Evolutionary conservation across 2,329 filamentous ascomycete species (phyloP).

Genomic region (Fusarium mangiferae): DNA sequence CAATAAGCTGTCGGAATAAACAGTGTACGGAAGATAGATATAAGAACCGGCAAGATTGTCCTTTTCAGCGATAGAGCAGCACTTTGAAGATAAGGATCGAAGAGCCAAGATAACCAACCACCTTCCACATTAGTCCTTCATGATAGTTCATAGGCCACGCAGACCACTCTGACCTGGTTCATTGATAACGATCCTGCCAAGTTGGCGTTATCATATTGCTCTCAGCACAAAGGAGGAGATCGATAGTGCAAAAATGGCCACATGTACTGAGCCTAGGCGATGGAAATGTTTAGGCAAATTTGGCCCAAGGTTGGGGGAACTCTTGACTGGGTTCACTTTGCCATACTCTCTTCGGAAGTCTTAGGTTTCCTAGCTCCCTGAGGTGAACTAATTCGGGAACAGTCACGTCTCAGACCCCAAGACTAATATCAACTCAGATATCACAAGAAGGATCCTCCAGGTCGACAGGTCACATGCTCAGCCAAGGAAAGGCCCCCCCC

Average conservation of each 20-base stretch:
- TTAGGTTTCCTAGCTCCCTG: neutral
- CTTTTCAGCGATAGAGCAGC: neutral
- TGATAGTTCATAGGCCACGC: neutral
- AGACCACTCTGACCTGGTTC: neutral
- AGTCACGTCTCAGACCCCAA: no score
- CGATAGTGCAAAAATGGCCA: neutral
- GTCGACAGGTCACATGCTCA: neutral
- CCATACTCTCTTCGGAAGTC: neutral
- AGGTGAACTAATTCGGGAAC: neutral
- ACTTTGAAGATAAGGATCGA: neutral
- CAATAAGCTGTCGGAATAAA: neutral
- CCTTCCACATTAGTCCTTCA: neutral
- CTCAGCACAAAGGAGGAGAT: neutral
- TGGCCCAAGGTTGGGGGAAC: neutral
- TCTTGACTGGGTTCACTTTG: neutral
- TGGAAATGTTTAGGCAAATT: neutral
- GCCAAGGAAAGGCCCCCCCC: neutral
- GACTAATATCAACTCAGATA: neutral
- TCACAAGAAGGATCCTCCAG: neutral
- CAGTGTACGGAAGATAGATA: no score
- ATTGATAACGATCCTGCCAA: neutral
- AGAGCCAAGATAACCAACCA: neutral
- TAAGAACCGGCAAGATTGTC: neutral
- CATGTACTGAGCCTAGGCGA: neutral
- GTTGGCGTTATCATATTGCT: neutral